Evolutionary conservation across 352 stramenopile species (phyloP).

Genomic region (Peronosclerospora sorghi): DNA sequence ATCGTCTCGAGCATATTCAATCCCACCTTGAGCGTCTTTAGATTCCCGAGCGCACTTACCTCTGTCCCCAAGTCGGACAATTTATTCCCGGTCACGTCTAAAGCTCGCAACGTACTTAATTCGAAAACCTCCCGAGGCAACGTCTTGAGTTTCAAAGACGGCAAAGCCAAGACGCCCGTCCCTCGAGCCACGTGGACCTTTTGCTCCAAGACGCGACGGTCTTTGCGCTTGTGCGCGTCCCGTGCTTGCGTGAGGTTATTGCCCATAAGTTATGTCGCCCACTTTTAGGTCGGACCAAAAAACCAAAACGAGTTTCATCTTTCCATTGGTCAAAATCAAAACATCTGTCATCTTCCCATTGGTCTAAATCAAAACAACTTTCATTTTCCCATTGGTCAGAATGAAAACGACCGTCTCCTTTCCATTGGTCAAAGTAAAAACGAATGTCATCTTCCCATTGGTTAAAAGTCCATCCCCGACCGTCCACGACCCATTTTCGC

Average conservation of each 20-base stretch:
- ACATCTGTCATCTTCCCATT: conserved; percentile 6
- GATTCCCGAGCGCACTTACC: conserved; percentile 25
- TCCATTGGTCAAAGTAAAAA: too few species aligned
- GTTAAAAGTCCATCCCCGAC: too few species aligned
- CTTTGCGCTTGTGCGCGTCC: conserved; percentile 73
- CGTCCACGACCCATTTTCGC: neutral
- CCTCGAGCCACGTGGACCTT: conserved; percentile 51
- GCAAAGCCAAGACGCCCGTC: conserved; percentile 62
- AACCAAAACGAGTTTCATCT: neutral
- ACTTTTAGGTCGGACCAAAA: too few species aligned
- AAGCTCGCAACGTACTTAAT: conserved; percentile 41
- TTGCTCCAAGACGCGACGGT: conserved; percentile 65
- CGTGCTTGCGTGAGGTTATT: conserved; percentile 54
- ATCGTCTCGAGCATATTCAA: conserved; percentile 45
- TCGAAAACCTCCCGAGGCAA: conserved; percentile 47
- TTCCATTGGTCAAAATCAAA: conserved; percentile 7
- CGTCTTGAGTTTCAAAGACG: conserved; percentile 63
- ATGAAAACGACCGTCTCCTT: too few species aligned
- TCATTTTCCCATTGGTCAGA: too few species aligned
- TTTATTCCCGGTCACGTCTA: conserved; percentile 67
- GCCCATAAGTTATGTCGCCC: conserved; percentile 26
- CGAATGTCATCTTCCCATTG: too few species aligned
- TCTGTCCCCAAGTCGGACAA: conserved; percentile 36
- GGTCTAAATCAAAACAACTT: neutral
- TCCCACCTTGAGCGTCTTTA: conserved; percentile 71